Percentiles rank a stretch among this genome's conserved stretches.
Evolutionary conservation across 129 eudicot species (phyloP).

Genomic region (Lonicera japonica): DNA sequence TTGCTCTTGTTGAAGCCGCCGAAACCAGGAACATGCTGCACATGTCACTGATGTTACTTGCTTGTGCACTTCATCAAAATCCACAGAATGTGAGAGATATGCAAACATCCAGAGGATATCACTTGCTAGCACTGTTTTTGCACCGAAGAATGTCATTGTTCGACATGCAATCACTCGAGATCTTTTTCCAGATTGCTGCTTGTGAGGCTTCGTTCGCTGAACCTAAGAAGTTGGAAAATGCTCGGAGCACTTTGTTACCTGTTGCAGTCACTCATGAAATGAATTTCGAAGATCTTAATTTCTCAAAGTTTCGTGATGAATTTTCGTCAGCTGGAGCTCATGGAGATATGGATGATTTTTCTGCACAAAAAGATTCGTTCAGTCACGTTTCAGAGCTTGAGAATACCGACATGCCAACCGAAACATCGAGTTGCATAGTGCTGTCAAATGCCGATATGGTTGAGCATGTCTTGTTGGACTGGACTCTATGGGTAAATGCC

Average conservation of each 20-base stretch:
- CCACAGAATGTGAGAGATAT: constrained; percentile 83
- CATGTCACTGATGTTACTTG: constrained; percentile 79
- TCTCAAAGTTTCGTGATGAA: constrained; percentile 79
- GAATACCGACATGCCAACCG: constrained; percentile 49
- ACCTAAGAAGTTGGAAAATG: constrained; percentile 55
- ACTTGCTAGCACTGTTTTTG: constrained; percentile 74
- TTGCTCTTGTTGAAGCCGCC: constrained; percentile 95
- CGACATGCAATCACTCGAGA: constrained; percentile 91
- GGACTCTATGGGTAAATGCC: constrained; percentile 95
- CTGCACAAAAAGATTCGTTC: constrained; percentile 66
- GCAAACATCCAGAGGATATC: constrained; percentile 87
- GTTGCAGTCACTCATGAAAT: constrained; percentile 29
- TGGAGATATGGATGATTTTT: constrained; percentile 84
- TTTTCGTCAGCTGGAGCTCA: constrained; percentile 71
- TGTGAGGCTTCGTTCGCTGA: constrained; percentile 95
- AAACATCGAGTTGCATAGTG: constrained; percentile 87
- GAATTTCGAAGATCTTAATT: constrained; percentile 62
- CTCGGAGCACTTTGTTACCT: constrained; percentile 37
- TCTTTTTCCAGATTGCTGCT: constrained; percentile 93
- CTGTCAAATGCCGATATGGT: constrained; percentile 97
- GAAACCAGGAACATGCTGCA: constrained; percentile 94
- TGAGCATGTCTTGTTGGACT: constrained; percentile 93
- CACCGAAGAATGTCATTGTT: constrained; percentile 83
- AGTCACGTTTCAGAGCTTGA: constrained; percentile 87
- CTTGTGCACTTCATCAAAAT: constrained; percentile 87